phyloP scores from a whole-genome alignment of 768 basidiomycete species.

The Pleurotus pulmonarius region DNA sequence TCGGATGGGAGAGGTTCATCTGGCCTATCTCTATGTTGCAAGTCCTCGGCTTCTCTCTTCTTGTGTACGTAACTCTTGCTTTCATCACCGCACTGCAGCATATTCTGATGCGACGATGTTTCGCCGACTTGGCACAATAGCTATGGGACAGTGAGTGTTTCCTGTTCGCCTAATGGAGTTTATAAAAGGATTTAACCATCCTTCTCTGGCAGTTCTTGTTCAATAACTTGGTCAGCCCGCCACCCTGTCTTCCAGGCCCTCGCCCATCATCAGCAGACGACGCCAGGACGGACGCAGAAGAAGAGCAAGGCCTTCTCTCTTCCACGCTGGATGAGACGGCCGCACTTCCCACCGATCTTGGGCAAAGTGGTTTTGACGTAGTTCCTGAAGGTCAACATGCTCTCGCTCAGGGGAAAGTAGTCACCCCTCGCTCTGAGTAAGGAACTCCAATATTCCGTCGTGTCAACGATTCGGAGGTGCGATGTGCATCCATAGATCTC shows the following conservation, averaged over 20 bases:
- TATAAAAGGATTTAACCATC: slow-evolving; percentile 10
- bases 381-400: slow-evolving; percentile 50
- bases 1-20: slow-evolving; percentile 88
- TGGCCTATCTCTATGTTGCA: slow-evolving; percentile 83
- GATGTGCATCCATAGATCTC: no score
- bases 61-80: slow-evolving; percentile 65
- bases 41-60: slow-evolving; percentile 77
- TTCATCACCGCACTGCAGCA: background rate
- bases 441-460: background rate
- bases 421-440: slow-evolving; percentile 6
- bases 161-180: slow-evolving; percentile 9
- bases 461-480: no score
- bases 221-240: slow-evolving; percentile 73
- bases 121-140: slow-evolving; percentile 29
- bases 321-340: slow-evolving; percentile 74
- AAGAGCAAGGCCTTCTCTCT: slow-evolving; percentile 48
- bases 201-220: slow-evolving; percentile 67
- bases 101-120: background rate
- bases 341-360: slow-evolving; percentile 74
- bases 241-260: slow-evolving; percentile 58
- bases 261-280: slow-evolving; percentile 24
- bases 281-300: slow-evolving; percentile 49
- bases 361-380: slow-evolving; percentile 83
- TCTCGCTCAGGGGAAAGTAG: slow-evolving; percentile 16
- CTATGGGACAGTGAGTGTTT: slow-evolving; percentile 73